Evolutionary conservation across 2,329 filamentous ascomycete genomes (phyloP), one percentile per base, ranked within the genome.

Genomic region (Erysiphe pulchra): DNA sequence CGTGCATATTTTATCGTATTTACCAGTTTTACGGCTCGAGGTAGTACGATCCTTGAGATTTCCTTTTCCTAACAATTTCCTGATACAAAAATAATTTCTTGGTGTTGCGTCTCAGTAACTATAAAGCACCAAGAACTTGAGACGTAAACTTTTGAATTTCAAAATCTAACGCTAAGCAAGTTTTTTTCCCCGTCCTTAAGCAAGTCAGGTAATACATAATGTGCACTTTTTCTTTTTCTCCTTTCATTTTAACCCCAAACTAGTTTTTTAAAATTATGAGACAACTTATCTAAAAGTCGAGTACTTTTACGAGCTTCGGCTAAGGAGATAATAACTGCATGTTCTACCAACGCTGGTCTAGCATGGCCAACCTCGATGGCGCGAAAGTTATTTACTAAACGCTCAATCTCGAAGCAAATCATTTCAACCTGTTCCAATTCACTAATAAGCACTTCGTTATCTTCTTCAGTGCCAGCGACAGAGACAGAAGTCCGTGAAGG

Each of bases 181-280:
- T 24, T 24, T 24, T 24, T 24, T 24, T 24, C 6, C 20, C 20
- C 20, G 3, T 24, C 6, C 20, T 3, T 24, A 6, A 6, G 20
- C 20, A 24, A 24, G 20, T 24, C 20, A 24, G 20, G 20, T 24
- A 24, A 24, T 24, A 3, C 6, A 24, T 6, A 3, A 24, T 24
- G 6, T 6, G 6, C 6, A 3, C 3, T 24, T 24, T 24, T 24
- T 24, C 20, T 24, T 24, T 3, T 24, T 6, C 6, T 24, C 3
- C 20, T 24, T 6, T 24, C 6, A 24, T 24, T 11, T 41, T 33
- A 46, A n/a, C 56, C 57, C 90, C 90, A 95, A 12, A 98, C 85
- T 58, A 95, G 63, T 66, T 83, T 92, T 71, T 93, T 94, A 55
- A 95, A 69, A 48, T 79, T 80, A 65, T 95, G 85, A 1, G 85